These are phyloP conservation scores for Thielaviopsis ethacetica DNA, from an alignment of 2,329 filamentous ascomycete genomes.

Conservation along the genomic window DNA sequence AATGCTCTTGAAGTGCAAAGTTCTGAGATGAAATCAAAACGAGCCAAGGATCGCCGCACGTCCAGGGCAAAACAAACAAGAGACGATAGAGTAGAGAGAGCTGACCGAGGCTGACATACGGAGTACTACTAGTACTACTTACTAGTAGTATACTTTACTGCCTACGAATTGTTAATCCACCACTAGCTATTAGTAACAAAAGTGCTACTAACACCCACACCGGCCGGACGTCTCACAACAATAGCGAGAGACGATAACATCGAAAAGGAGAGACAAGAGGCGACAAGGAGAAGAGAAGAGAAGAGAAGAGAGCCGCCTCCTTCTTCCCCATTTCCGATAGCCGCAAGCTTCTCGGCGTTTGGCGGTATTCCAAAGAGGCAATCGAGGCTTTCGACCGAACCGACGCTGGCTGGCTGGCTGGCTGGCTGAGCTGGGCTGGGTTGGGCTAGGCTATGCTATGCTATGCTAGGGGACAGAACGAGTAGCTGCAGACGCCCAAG, in stretches of 20 bases:
- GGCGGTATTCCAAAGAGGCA: neutral
- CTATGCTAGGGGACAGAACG: no score
- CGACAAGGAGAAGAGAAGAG: neutral
- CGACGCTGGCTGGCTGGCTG: neutral
- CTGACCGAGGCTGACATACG: no score
- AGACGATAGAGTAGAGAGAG: no score
- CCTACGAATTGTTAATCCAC: no score
- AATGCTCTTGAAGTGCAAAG: neutral
- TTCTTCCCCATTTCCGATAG: neutral
- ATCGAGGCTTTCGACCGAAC: neutral
- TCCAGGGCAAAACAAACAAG: neutral
- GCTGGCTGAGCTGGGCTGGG: no score
- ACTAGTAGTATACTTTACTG: no score
- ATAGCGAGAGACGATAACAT: neutral
- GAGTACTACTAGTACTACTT: no score
- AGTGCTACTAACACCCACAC: neutral
- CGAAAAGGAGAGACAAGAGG: neutral
- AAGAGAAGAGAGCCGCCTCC: neutral
- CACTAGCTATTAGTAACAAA: no score
- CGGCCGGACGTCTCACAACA: neutral
- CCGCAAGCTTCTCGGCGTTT: neutral
- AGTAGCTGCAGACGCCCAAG: neutral
- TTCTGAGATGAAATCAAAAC: neutral
- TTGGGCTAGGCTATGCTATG: no score
- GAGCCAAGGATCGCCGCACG: neutral